Evolutionary conservation across 1,139 yeast species (phyloP).

Genomic region (Saccharomyces hybrid): DNA sequence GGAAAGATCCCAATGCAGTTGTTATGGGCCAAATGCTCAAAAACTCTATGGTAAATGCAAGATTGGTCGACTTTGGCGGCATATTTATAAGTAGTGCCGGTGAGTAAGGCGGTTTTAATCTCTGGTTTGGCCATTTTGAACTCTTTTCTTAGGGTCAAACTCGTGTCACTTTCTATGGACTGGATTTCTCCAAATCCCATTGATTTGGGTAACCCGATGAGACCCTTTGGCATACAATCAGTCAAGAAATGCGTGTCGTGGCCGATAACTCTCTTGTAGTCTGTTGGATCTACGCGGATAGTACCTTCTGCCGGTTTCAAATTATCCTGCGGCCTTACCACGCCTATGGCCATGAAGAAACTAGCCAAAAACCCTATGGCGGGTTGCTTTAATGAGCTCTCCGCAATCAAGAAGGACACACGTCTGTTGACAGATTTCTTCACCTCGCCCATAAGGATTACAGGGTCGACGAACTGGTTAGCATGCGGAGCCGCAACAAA

Average conservation of each 20-base stretch:
- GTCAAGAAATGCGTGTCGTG: constrained; percentile 57
- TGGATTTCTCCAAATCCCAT: constrained; percentile 71
- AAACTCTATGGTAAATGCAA: constrained; percentile 72
- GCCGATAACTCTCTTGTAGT: constrained; percentile 53
- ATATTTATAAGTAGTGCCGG: constrained; percentile 58
- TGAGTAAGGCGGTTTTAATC: constrained; percentile 38
- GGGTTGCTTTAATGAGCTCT: constrained; percentile 58
- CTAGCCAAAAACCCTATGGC: constrained; percentile 73
- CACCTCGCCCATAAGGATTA: constrained; percentile 76
- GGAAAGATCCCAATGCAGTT: constrained; percentile 94
- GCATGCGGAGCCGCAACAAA: constrained; percentile 98
- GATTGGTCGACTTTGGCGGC: constrained; percentile 86
- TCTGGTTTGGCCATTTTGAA: constrained; percentile 45
- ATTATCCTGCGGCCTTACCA: constrained; percentile 84
- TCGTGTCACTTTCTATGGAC: constrained; percentile 67
- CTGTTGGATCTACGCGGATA: constrained; percentile 42
- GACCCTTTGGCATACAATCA: constrained; percentile 61
- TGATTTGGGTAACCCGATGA: constrained; percentile 71
- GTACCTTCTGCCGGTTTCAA: constrained; percentile 55
- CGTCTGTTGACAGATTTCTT: constrained; percentile 64
- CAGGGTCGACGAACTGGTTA: constrained; percentile 91
- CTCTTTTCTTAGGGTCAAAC: constrained; percentile 61
- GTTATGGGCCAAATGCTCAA: constrained; percentile 69
- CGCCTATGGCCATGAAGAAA: constrained; percentile 79
- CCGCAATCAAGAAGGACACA: constrained; percentile 82